Evolutionary conservation across 1,284 basidiomycete species (phyloP).

Genomic region (Stygiomarasmius scandens): DNA sequence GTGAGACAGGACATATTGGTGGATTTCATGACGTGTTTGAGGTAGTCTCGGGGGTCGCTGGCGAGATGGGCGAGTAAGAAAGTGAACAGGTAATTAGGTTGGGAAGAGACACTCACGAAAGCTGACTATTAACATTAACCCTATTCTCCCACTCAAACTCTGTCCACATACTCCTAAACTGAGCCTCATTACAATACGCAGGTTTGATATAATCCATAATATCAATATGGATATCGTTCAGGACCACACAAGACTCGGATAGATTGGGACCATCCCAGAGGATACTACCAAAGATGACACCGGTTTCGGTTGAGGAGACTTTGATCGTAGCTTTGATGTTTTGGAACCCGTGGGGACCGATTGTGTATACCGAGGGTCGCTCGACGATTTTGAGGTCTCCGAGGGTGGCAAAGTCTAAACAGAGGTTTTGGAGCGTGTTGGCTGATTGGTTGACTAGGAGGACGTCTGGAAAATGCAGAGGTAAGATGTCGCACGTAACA

Average conservation of each 20-base stretch:
- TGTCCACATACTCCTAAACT: constrained; percentile 98
- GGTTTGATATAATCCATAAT: constrained; percentile 99
- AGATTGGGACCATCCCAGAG: constrained; percentile 94
- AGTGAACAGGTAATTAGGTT: constrained; percentile 9
- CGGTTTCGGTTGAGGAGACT: constrained; percentile 95
- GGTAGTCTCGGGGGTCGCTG: constrained; percentile 81
- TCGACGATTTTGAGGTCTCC: constrained; percentile 98
- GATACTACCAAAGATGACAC: constrained; percentile 98
- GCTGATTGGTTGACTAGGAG: constrained; percentile 96
- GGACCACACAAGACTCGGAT: constrained; percentile 85
- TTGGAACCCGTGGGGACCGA: constrained; percentile 97
- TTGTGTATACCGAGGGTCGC: constrained; percentile 88
- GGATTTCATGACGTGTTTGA: constrained; percentile 88
- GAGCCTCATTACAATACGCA: constrained; percentile 92
- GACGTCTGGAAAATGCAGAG: constrained; percentile 63
- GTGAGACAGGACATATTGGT: constrained; percentile 98
- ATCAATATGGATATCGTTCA: constrained; percentile 98
- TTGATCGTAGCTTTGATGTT: constrained; percentile 99
- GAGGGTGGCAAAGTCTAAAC: constrained; percentile 96
- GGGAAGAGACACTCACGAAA: constrained; percentile 57
- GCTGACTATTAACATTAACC: constrained; percentile 86
- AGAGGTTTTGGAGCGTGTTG: constrained; percentile 95
- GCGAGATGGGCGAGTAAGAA: constrained; percentile 15
- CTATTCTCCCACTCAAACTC: constrained; percentile 99
- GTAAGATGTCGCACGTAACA: background rate